Base-by-base conservation (phyloP, 2,329 filamentous ascomycete genomes). In the Aureobasidium sp. region DNA sequence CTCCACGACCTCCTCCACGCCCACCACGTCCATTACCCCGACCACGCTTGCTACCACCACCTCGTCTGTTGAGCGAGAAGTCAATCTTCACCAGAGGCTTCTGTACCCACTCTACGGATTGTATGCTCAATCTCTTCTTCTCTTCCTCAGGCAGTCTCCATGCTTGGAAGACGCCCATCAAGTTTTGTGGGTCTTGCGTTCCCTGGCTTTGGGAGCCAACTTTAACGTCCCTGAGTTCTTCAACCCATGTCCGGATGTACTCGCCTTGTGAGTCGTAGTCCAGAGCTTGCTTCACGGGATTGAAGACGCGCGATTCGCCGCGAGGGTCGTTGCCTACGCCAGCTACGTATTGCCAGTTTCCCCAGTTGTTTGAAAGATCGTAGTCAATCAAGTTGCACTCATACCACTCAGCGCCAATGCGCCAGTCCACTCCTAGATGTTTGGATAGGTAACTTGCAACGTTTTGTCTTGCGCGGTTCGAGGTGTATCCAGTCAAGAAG, bases 371-470 rank as follows among this genome's bases (percentile, higher is more conserved):
- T 14, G 82, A 84, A 0, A 88, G 81, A 66, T 93, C 89, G 70
- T 92, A 91, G 70, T 94, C 90, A 34, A 87, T 78, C 3, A 92
- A 78, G 69, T 88, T 76, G 69, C 81, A 83, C 70, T 93, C 89
- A 69, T 92, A 93, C 87, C 88, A 93, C 70, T 92, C 89, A 0
- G 89, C 90, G 0, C 89, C 90, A 14, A 89, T 80, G 0, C 88
- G 82, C 90, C 90, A 94, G 72, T 93, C 89, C 27, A 93, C 85
- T 1, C 81, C 80, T 3, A 92, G 76, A 64, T 90, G 87, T 66
- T 90, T 90, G 0, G 87, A 75, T 1, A 92, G 76, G 70, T 90
- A 93, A 16, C 81, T 87, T 0, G 88, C 89, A 1, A 90, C 87
- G 60, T 92, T 91, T 71, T 92, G 88, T 2, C 89, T 78, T 0